Conservation (phyloP, 176 grass and related monocot genomes). For the Metroxylon sagu region DNA sequence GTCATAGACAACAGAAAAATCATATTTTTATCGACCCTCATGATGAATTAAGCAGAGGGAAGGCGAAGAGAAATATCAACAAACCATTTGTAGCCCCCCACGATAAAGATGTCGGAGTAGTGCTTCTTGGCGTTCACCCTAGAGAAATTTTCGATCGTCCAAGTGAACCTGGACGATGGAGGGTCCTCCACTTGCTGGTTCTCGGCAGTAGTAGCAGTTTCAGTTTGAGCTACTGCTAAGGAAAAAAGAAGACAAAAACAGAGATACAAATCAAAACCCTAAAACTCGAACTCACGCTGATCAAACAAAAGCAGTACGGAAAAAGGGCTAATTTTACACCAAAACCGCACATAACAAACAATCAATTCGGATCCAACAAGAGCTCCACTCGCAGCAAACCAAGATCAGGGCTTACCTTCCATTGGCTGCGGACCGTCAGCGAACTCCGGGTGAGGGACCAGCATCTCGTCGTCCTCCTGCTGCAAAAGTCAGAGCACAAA, state of each 20-base stretch:
- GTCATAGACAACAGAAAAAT: conserved; percentile 7
- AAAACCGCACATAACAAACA: no score
- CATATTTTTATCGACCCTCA: neutral
- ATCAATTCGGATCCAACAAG: no score
- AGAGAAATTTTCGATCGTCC: conserved; percentile 76
- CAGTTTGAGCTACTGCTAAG: conserved; percentile 42
- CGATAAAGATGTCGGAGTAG: conserved; percentile 60
- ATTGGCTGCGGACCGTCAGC: conserved; percentile 59
- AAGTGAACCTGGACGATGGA: conserved; percentile 56
- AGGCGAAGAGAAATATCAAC: neutral
- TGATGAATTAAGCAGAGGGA: no score
- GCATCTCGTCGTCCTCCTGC: conserved; percentile 80
- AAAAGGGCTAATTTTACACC: no score
- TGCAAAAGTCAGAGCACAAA: conserved; percentile 13
- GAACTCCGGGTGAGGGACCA: conserved; percentile 64
- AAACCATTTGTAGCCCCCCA: conserved; percentile 81
- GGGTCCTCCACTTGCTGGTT: conserved; percentile 70
- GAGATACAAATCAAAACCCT: conserved; percentile 10
- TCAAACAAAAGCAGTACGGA: neutral
- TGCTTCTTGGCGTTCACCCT: conserved; percentile 67
- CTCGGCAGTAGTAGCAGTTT: conserved; percentile 56
- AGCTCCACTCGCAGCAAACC: no score
- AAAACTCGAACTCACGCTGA: conserved; percentile 10
- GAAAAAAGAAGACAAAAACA: conserved; percentile 1
- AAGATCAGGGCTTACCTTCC: conserved; percentile 50